phyloP scores from a whole-genome alignment of 208 protist species.

The Phytomonas sp. region DNA sequence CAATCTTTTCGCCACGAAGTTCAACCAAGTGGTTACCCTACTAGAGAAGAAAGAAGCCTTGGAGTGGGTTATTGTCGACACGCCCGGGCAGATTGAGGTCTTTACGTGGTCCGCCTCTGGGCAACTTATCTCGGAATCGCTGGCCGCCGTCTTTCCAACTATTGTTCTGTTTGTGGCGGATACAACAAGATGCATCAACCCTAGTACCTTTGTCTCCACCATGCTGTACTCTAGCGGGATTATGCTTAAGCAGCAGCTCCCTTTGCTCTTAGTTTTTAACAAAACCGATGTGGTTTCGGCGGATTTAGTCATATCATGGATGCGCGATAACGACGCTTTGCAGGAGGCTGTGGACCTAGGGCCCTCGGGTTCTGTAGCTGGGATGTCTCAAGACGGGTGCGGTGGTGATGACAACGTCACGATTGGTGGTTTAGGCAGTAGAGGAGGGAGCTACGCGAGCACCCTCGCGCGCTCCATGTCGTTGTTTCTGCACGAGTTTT shows the following conservation, averaged over 20 bases:
- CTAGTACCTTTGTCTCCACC: conserved; percentile 98
- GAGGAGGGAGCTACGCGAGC: conserved; percentile 62
- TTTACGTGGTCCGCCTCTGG: conserved; percentile 98
- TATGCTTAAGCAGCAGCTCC: conserved; percentile 97
- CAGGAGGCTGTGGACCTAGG: conserved; percentile 52
- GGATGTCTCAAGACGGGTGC: conserved; percentile 6
- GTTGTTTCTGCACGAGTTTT: conserved; percentile 97
- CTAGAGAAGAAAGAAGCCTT: conserved; percentile 73
- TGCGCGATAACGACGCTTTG: conserved; percentile 91
- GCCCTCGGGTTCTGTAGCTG: neutral
- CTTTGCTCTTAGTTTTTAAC: conserved; percentile 97
- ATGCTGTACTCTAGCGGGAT: conserved; percentile 99
- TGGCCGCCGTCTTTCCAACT: conserved; percentile 93
- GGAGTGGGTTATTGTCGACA: conserved; percentile 97
- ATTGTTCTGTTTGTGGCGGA: conserved; percentile 96
- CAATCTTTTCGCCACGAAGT: conserved; percentile 98
- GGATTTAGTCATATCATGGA: conserved; percentile 87
- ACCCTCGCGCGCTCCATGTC: conserved; percentile 91
- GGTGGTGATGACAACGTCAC: conserved; percentile 1
- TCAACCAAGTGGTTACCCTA: conserved; percentile 95
- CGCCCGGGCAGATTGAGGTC: conserved; percentile 99
- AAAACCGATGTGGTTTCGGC: conserved; percentile 93
- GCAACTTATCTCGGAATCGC: conserved; percentile 94
- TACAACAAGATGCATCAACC: conserved; percentile 88
- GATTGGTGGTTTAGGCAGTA: neutral